Evolutionary conservation across 495 filamentous ascomycete species (phyloP).

Genomic region (Lepraria neglecta): DNA sequence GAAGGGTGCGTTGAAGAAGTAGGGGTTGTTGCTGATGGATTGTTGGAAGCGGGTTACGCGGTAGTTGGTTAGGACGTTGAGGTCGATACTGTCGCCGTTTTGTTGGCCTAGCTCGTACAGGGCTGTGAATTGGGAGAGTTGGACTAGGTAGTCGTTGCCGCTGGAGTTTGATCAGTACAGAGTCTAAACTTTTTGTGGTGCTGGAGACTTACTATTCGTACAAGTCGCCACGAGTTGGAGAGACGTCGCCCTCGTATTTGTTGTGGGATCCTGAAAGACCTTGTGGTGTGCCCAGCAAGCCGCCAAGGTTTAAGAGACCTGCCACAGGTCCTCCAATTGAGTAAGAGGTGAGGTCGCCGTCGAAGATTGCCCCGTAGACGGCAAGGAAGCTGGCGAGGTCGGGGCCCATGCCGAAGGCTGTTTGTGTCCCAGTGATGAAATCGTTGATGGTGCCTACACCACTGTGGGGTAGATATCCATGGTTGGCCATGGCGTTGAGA

Average conservation of each 20-base stretch:
- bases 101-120: constrained; percentile 28
- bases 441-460: constrained; percentile 35
- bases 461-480: constrained; percentile 49
- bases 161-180: background rate
- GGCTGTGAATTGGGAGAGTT: constrained; percentile 30
- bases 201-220: constrained; percentile 29
- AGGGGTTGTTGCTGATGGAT: constrained; percentile 33
- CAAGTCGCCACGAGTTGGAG: constrained; percentile 47
- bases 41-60: constrained; percentile 30
- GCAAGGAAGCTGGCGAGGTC: constrained; percentile 27
- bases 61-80: constrained; percentile 27
- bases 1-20: constrained; percentile 42
- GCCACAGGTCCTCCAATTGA: constrained; percentile 24
- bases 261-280: constrained; percentile 31
- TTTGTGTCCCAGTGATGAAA: constrained; percentile 14
- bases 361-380: constrained; percentile 25
- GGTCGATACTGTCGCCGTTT: constrained; percentile 23
- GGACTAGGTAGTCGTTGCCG: constrained; percentile 32
- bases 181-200: background rate
- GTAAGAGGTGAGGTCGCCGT: constrained; percentile 23
- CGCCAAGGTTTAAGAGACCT: constrained; percentile 12
- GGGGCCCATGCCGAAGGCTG: constrained; percentile 23
- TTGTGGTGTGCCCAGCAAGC: constrained; percentile 22
- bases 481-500: constrained; percentile 53
- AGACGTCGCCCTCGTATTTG: constrained; percentile 34